Percentiles rank a stretch among this genome's conserved stretches.
Conservation (phyloP, 768 basidiomycete genomes). For the Tylopilus sp. region DNA sequence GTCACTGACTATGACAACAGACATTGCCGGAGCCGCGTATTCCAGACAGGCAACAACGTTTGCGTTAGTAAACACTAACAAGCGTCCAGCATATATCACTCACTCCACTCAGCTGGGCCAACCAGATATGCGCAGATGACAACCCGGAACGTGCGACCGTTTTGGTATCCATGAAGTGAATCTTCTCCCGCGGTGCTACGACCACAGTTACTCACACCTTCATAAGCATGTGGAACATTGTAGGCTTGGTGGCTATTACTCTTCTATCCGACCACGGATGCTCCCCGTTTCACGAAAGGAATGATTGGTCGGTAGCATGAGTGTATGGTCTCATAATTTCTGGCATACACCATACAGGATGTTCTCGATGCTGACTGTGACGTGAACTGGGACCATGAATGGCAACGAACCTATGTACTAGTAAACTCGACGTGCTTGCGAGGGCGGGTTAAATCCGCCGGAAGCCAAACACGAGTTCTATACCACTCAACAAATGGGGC, state of each 20-base stretch:
- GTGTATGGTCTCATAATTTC: too few relatives aligned
- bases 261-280: conserved; percentile 72
- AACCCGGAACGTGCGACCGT: conserved; percentile 66
- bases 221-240: conserved; percentile 65
- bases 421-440: too few relatives aligned
- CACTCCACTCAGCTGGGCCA: conserved; percentile 58
- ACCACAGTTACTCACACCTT: not conserved
- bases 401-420: too few relatives aligned
- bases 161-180: conserved; percentile 72
- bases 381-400: too few relatives aligned
- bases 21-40: conserved; percentile 63
- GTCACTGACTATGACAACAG: conserved; percentile 23
- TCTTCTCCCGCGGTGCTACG: not conserved
- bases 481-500: too few relatives aligned
- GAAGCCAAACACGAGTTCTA: too few relatives aligned
- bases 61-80: conserved; percentile 40
- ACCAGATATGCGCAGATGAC: conserved; percentile 70
- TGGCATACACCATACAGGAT: too few relatives aligned
- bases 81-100: not conserved
- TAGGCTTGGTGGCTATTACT: conserved; percentile 61
- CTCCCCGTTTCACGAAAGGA: conserved; percentile 62
- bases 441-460: too few relatives aligned
- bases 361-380: too few relatives aligned
- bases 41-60: conserved; percentile 77
- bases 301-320: too few relatives aligned